Evolutionary conservation across 208 protist genomes (phyloP), one percentile per base, ranked within the genome.

Genomic region (Crithidia bombi): DNA sequence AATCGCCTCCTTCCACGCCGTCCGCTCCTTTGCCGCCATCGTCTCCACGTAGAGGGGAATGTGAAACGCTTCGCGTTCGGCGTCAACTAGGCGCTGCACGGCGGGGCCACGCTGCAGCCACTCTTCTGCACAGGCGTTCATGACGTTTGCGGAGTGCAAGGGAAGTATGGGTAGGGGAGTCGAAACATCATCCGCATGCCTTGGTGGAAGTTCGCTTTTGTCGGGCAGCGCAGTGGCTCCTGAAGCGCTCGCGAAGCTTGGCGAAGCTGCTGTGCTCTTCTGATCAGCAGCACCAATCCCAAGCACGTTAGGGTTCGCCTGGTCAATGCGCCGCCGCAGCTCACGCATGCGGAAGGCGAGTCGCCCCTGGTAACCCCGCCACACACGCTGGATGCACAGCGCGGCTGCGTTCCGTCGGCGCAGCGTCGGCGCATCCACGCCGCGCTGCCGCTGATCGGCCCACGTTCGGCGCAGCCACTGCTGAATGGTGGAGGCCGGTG

Each of bases 1-100:
- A 14, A 92, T 49, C 6, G 73, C 57, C 41, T 88, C 79, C 12
- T 36, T 25, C 84, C 75, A 87, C 62, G 70, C 77, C 44, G 50
- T 36, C 9, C 85, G 86, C 51, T 82, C 69, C 28, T 82, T 79
- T 56, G 81, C 26, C 26, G 89, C 85, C 41, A 75, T 46, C 0
- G 61, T 52, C 25, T 89, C 83, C 2, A 80, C 67, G 73, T 79
- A 88, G 28, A 94, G 58, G 21, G 75, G 69, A 51, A 94, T 81
- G 59, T 94, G 80, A 47, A 83, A 88, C 12, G 50, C 33, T 65
- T 92, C 86, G 1, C 81, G 63, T 46, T 91, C 82, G 6, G 32
- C 51, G 39, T 90, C 78, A 3, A 54, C 78, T 26, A 74, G 28
- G 0, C 44, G 69, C 17, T 65, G 41, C 14, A 90, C 73, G 7